Conservation (phyloP, 2,329 filamentous ascomycete genomes). For the Microsporum ferrugineum region DNA sequence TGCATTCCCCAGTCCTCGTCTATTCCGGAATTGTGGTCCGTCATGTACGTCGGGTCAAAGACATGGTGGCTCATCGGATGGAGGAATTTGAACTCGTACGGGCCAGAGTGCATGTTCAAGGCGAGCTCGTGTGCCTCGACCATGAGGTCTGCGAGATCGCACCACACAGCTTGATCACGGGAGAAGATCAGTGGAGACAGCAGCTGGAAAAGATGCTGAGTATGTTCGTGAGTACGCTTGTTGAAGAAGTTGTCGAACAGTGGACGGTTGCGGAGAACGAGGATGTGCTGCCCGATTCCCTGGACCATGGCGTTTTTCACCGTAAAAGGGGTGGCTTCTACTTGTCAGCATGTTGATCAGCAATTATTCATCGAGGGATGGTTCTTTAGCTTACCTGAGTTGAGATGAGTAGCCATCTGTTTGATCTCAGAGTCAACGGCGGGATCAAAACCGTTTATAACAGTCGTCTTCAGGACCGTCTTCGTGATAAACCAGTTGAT, state of each 20-base stretch:
- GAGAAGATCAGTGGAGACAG: slow-evolving; percentile 18
- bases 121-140: slow-evolving; percentile 21
- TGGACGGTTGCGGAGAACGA: slow-evolving; percentile 14
- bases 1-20: background rate
- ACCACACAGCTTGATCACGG: slow-evolving; percentile 12
- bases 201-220: slow-evolving; percentile 15
- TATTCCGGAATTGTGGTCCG: background rate
- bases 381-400: slow-evolving; percentile 14
- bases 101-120: slow-evolving; percentile 19
- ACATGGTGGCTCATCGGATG: background rate
- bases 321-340: slow-evolving; percentile 14
- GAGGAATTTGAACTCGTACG: slow-evolving; percentile 18
- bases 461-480: slow-evolving; percentile 17
- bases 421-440: slow-evolving; percentile 17
- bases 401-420: slow-evolving; percentile 14
- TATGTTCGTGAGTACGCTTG: slow-evolving; percentile 14
- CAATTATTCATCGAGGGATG: background rate
- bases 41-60: slow-evolving; percentile 5
- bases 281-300: slow-evolving; percentile 17
- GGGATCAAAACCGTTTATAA: slow-evolving; percentile 20
- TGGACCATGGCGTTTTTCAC: slow-evolving; percentile 17
- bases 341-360: background rate
- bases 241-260: slow-evolving; percentile 20
- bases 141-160: slow-evolving; percentile 18
- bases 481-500: slow-evolving; percentile 21